Conservation (phyloP, 306 rosid genomes). For the Adenanthera pavonina region DNA sequence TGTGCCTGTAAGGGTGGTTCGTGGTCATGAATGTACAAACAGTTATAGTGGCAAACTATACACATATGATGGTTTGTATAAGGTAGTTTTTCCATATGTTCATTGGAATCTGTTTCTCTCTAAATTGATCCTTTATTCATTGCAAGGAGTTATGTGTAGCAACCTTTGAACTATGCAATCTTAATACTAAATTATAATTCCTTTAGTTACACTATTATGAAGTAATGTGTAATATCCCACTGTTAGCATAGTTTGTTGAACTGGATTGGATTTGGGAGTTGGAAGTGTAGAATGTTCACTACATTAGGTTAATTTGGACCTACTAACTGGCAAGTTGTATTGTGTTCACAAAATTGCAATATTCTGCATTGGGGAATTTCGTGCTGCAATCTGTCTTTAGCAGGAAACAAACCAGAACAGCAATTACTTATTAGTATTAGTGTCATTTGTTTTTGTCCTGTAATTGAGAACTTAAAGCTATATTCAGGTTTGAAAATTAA, state of each 20-base stretch:
- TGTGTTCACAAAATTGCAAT: neutral
- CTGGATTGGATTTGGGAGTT: neutral
- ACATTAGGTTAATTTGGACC: neutral
- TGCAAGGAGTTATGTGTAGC: neutral
- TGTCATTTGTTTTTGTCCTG: neutral
- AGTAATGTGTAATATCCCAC: neutral
- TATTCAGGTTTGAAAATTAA: no score
- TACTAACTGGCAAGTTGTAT: neutral
- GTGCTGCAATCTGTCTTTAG: neutral
- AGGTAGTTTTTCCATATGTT: slow-evolving; percentile 55
- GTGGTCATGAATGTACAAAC: slow-evolving; percentile 78
- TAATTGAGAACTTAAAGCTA: neutral
- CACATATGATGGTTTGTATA: slow-evolving; percentile 96
- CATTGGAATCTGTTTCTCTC: neutral
- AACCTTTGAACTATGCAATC: neutral
- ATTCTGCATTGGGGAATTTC: neutral
- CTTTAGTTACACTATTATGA: neutral
- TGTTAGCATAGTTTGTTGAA: neutral
- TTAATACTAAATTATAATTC: slow-evolving; percentile 16
- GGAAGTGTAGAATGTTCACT: neutral
- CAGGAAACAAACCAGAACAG: neutral
- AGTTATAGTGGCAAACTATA: slow-evolving; percentile 85
- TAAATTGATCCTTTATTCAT: neutral
- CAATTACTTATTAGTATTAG: neutral
- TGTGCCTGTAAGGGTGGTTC: slow-evolving; percentile 86